Evolutionary conservation across 805 yeast genomes (phyloP).

Genomic region (Kazachstania viticola): DNA sequence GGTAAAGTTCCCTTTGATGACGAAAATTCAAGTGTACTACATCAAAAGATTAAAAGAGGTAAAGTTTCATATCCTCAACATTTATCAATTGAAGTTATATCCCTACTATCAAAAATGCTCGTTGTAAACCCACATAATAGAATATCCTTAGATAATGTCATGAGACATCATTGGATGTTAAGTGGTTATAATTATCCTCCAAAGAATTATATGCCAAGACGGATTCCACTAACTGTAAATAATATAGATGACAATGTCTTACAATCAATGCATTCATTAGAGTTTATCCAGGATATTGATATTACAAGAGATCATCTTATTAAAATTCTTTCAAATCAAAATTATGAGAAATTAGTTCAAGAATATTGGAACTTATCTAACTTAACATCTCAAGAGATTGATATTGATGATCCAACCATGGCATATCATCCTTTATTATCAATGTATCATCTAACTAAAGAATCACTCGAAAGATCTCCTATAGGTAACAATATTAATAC

Average conservation of each 20-base stretch:
- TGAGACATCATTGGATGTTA: slow-evolving; percentile 88
- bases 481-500: no score
- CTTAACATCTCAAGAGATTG: background rate
- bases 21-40: slow-evolving; percentile 79
- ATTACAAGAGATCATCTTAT: slow-evolving; percentile 45
- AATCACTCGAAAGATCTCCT: slow-evolving; percentile 52
- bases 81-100: slow-evolving; percentile 66
- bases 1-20: slow-evolving; percentile 98
- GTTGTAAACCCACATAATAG: slow-evolving; percentile 80
- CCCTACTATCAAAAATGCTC: slow-evolving; percentile 73
- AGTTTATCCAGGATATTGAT: slow-evolving; percentile 54
- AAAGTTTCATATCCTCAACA: slow-evolving; percentile 79
- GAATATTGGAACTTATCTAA: slow-evolving; percentile 12
- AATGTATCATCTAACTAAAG: slow-evolving; percentile 77
- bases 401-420: slow-evolving; percentile 56
- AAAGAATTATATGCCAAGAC: slow-evolving; percentile 53
- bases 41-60: slow-evolving; percentile 87
- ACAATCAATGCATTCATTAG: slow-evolving; percentile 62
- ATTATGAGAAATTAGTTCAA: slow-evolving; percentile 33
- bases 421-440: slow-evolving; percentile 88
- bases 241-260: slow-evolving; percentile 44
- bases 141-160: slow-evolving; percentile 65
- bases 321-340: slow-evolving; percentile 46
- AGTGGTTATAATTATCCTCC: slow-evolving; percentile 67
- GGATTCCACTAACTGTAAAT: slow-evolving; percentile 49